A percentile compares a stretch with the other conserved stretches of the same genome.
Conservation (phyloP, 2,329 filamentous ascomycete genomes). For the Monosporascus sp. region DNA sequence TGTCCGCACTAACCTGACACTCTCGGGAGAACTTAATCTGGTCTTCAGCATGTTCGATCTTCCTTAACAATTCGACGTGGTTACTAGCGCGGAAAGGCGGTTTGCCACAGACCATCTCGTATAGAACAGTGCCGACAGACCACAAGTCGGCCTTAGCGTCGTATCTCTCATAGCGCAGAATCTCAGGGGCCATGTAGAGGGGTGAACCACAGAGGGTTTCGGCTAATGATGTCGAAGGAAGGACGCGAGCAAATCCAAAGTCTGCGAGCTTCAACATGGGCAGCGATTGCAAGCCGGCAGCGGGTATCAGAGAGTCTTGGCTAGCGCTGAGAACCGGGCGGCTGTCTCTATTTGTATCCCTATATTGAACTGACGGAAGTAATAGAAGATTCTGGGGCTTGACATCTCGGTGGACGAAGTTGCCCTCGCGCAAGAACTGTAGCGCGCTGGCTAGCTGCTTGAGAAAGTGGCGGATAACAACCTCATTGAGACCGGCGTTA, state of each 20-base stretch:
- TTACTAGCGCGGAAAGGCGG: constrained; percentile 91
- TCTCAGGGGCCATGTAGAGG: constrained; percentile 98
- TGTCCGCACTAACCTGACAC: constrained; percentile 62
- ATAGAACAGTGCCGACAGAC: constrained; percentile 94
- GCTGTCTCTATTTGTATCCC: constrained; percentile 53
- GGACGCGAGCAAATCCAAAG: constrained; percentile 93
- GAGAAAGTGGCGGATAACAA: constrained; percentile 91
- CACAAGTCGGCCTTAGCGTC: constrained; percentile 95
- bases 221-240: constrained; percentile 85
- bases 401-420: constrained; percentile 93
- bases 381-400: constrained; percentile 95
- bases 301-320: constrained; percentile 73
- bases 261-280: constrained; percentile 98
- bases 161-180: constrained; percentile 93
- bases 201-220: constrained; percentile 96
- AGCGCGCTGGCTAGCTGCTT: constrained; percentile 92
- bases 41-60: constrained; percentile 86
- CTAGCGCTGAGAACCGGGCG: constrained; percentile 72
- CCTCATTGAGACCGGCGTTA: constrained; percentile 86
- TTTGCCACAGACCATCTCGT: constrained; percentile 88
- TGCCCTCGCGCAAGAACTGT: constrained; percentile 76
- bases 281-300: constrained; percentile 73
- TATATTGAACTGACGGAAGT: constrained; percentile 72
- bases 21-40: constrained; percentile 77
- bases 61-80: constrained; percentile 87